Base-by-base conservation (phyloP, 176 grass and related monocot genomes). In the Juncus inflexus region DNA sequence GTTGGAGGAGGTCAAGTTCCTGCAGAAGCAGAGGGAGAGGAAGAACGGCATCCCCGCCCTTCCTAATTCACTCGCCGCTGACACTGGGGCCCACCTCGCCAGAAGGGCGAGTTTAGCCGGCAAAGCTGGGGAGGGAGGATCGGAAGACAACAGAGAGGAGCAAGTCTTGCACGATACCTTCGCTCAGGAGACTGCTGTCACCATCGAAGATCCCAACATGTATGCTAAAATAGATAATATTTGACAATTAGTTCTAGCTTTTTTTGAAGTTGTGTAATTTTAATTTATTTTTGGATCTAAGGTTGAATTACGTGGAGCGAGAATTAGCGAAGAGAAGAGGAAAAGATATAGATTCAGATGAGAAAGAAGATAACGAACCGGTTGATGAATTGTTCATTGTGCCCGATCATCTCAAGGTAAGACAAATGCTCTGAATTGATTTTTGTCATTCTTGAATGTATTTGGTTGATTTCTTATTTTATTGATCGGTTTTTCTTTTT, bases 121-220 rank as follows among this genome's bases (percentile, higher is more conserved):
- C 74, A 52, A 58, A 67, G 79, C 70, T 3, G 60, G 73, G 15
- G 66, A 51, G 37, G 41, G 57, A 61, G 57, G 50, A 55, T 7
- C 15, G 28, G 9, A 37, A 15, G 74, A 16, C 53, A 38, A 49
- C 12, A 63, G 61, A 72, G 58, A 61, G 3, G 67, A 66, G n/a
- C 76, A 74, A 75, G 38, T 97, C 4, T 83, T 97, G 0, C 92
- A 97, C 71, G 92, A 97, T 40, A 97, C 92, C 77, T 97, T 97
- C 42, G 92, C 92, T n/a, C 92, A 97, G 88, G 92, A 89, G 80
- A 97, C 92, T 0, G 87, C 83, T 10, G 80, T 89, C 50, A 97
- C 92, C 55, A 60, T 97, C 50, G 92, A 97, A 74, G 92, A 97
- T 52, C 92, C 92, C 39, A 97, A 97, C 72, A 97, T 97, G 92